A percentile compares a stretch with the other conserved stretches of the same genome.
Conservation (phyloP, 768 basidiomycete species). For the Lactarius sp. region DNA sequence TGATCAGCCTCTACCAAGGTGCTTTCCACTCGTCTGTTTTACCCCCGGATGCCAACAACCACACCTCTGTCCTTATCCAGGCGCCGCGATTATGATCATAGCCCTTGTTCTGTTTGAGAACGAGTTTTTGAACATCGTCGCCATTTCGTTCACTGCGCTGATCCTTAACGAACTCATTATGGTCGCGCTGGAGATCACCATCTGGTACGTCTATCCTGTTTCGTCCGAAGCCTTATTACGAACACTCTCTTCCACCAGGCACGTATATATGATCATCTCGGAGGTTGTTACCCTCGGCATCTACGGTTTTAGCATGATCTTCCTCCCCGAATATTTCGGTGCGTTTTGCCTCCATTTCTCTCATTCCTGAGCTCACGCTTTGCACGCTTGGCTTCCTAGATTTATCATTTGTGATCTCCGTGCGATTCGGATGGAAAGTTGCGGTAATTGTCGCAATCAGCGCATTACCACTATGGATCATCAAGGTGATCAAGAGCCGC, state of each 20-base stretch:
- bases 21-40: background rate
- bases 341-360: constrained; percentile 29
- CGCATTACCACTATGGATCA: constrained; percentile 83
- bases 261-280: constrained; percentile 90
- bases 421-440: constrained; percentile 90
- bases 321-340: constrained; percentile 98
- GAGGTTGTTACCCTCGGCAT: constrained; percentile 85
- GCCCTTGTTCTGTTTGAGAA: constrained; percentile 94
- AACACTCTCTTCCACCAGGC: constrained; percentile 46
- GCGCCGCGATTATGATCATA: constrained; percentile 98
- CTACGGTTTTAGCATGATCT: constrained; percentile 87
- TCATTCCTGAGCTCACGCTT: background rate
- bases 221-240: background rate
- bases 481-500: constrained; percentile 81
- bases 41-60: background rate
- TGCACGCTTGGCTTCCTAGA: constrained; percentile 43
- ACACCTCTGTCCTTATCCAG: constrained; percentile 36
- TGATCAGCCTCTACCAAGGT: constrained; percentile 98
- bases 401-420: constrained; percentile 84
- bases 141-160: constrained; percentile 95
- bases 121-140: constrained; percentile 96
- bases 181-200: constrained; percentile 97
- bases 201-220: constrained; percentile 53
- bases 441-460: constrained; percentile 93
- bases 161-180: constrained; percentile 97